A percentile compares a stretch with the other conserved stretches of the same genome.
Conservation (phyloP, 345 rosid genomes). For the Passiflora organensis region DNA sequence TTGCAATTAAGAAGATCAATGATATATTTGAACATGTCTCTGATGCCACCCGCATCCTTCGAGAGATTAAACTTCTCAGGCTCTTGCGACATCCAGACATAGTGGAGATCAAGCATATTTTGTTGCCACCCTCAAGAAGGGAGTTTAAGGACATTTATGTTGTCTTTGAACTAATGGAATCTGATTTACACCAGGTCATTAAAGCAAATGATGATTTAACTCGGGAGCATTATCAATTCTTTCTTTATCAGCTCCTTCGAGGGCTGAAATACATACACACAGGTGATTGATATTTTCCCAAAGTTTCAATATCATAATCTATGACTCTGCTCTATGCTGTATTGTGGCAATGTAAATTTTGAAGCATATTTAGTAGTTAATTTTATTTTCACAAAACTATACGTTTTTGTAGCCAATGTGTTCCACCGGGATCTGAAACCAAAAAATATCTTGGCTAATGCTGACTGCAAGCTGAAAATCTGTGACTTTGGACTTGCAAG, state of each 20-base stretch:
- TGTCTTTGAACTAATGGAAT: constrained; percentile 88
- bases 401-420: constrained; percentile 62
- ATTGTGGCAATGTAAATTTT: constrained; percentile 1
- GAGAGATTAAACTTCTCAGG: constrained; percentile 87
- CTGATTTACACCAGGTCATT: constrained; percentile 89
- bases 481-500: constrained; percentile 99
- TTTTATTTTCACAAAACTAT: background rate
- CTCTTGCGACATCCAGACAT: constrained; percentile 85
- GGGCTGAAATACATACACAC: constrained; percentile 94
- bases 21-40: constrained; percentile 92
- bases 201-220: constrained; percentile 93
- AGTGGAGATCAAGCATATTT: constrained; percentile 88
- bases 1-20: constrained; percentile 84
- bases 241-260: constrained; percentile 89
- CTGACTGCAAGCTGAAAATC: constrained; percentile 91
- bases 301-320: constrained; percentile 1
- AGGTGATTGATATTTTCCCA: constrained; percentile 37
- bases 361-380: background rate
- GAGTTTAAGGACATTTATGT: constrained; percentile 86
- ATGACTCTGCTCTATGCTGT: background rate
- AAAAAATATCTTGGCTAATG: constrained; percentile 88
- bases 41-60: constrained; percentile 87
- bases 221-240: constrained; percentile 86
- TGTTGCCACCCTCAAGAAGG: constrained; percentile 84
- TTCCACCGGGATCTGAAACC: constrained; percentile 94